These are phyloP conservation scores for Sherardia arvensis DNA, from an alignment of 257 asterid species.

Conservation along the genomic window DNA sequence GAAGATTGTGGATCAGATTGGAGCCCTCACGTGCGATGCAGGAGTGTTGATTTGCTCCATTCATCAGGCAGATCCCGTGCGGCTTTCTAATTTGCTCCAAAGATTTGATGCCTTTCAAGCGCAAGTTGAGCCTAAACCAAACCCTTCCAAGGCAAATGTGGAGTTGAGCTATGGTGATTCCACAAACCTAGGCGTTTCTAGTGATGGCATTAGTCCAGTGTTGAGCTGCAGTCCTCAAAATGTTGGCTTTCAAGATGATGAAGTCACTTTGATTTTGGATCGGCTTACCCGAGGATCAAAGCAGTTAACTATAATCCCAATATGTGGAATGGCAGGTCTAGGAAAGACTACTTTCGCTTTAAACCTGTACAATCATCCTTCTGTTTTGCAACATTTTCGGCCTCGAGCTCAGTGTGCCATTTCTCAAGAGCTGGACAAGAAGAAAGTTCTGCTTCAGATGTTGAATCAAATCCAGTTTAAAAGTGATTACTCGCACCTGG, in stretches of 20 bases:
- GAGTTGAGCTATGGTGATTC: background rate
- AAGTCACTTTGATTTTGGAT: background rate
- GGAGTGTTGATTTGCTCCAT: background rate
- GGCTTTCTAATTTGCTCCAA: background rate
- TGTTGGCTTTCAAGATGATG: background rate
- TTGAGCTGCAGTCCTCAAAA: background rate
- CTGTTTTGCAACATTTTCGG: background rate
- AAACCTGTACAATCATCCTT: background rate
- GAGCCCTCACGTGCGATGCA: background rate
- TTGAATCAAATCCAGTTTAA: background rate
- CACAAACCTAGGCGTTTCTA: background rate
- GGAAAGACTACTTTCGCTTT: slow-evolving; percentile 13
- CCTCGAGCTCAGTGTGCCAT: background rate
- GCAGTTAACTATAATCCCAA: background rate
- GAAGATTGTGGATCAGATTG: background rate
- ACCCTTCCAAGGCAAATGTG: background rate
- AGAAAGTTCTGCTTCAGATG: background rate
- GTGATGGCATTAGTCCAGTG: background rate
- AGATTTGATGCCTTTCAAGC: background rate
- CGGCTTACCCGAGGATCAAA: background rate
- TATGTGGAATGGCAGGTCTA: slow-evolving; percentile 9
- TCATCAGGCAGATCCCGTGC: background rate
- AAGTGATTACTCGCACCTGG: background rate
- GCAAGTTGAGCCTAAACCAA: background rate
- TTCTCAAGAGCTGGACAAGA: background rate